phyloP scores from a whole-genome alignment of 2,329 filamentous ascomycete genomes.

The Curvularia spicifera region DNA sequence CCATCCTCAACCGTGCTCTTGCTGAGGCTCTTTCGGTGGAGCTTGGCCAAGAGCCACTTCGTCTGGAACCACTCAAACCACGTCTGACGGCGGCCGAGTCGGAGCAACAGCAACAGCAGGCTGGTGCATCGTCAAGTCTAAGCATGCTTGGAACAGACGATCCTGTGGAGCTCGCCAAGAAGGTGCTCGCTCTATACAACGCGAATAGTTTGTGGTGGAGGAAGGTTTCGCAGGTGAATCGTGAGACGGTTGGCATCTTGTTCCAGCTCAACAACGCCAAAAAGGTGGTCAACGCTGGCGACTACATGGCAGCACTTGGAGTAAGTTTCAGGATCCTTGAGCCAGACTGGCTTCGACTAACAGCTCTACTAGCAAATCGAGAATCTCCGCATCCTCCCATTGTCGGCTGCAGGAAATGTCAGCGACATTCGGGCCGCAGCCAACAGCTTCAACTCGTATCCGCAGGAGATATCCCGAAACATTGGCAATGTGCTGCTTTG shows the following conservation, averaged over 20 bases:
- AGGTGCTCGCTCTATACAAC: slow-evolving; percentile 68
- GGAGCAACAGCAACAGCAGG: slow-evolving; percentile 43
- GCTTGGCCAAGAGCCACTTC: slow-evolving; percentile 79
- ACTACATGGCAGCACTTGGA: slow-evolving; percentile 68
- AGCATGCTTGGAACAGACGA: slow-evolving; percentile 73
- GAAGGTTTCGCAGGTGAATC: slow-evolving; percentile 64
- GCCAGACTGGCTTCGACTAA: neutral
- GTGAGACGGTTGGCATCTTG: slow-evolving; percentile 65
- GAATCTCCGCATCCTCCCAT: slow-evolving; percentile 77
- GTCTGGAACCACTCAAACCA: slow-evolving; percentile 80
- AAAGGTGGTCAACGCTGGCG: slow-evolving; percentile 61
- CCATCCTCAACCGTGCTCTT: slow-evolving; percentile 85
- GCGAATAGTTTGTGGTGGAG: slow-evolving; percentile 65
- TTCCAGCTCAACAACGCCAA: slow-evolving; percentile 68
- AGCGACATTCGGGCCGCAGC: slow-evolving; percentile 79
- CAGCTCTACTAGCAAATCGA: slow-evolving; percentile 68
- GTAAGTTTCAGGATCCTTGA: slow-evolving; percentile 56
- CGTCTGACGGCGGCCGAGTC: slow-evolving; percentile 53
- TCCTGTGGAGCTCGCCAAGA: slow-evolving; percentile 66
- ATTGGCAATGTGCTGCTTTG: slow-evolving; percentile 92
- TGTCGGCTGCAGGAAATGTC: slow-evolving; percentile 76
- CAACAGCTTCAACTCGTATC: slow-evolving; percentile 77
- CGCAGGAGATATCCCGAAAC: slow-evolving; percentile 83
- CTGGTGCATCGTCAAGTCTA: slow-evolving; percentile 55
- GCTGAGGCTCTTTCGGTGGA: slow-evolving; percentile 89